These are phyloP conservation scores for Alternaria longipes DNA, from an alignment of 2,329 filamentous ascomycete genomes.

Conservation along the genomic window DNA sequence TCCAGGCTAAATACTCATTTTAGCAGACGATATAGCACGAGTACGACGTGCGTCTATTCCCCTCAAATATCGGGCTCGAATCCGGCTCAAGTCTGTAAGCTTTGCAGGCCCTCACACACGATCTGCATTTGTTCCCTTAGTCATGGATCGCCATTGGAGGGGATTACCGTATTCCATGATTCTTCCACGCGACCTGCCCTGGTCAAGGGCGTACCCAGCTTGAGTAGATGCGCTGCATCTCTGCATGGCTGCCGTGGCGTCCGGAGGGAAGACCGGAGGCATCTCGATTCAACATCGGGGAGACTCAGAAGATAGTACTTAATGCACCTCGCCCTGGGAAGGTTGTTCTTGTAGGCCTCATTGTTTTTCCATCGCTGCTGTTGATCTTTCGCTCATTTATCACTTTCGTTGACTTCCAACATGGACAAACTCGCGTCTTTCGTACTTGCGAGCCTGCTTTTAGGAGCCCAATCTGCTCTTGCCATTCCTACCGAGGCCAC, in stretches of 20 bases:
- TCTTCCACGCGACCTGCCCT: neutral
- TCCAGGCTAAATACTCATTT: constrained; percentile 13
- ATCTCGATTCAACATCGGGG: constrained; percentile 2
- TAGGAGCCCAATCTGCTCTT: constrained; percentile 12
- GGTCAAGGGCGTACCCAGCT: neutral
- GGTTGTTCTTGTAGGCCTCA: neutral
- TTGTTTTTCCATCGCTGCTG: neutral
- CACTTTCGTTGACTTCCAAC: neutral
- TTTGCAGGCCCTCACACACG: neutral
- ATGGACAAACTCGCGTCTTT: constrained; percentile 14
- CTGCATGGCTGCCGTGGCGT: neutral
- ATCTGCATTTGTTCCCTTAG: neutral
- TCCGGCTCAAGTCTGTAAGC: neutral
- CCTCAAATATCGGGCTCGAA: constrained; percentile 2
- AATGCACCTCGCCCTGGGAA: neutral
- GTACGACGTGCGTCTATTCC: constrained; percentile 6
- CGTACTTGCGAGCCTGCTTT: constrained; percentile 15
- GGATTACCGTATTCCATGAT: neutral
- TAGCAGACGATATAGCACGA: constrained; percentile 4
- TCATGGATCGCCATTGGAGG: neutral
- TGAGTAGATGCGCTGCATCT: neutral
- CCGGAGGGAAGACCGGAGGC: neutral
- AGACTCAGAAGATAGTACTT: neutral
- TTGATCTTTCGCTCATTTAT: neutral
- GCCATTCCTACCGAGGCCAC: constrained; percentile 29